Evolutionary conservation across 2,329 filamentous ascomycete genomes (phyloP), one percentile per base, ranked within the genome.

Genomic region (Tricladium varicosporioides): DNA sequence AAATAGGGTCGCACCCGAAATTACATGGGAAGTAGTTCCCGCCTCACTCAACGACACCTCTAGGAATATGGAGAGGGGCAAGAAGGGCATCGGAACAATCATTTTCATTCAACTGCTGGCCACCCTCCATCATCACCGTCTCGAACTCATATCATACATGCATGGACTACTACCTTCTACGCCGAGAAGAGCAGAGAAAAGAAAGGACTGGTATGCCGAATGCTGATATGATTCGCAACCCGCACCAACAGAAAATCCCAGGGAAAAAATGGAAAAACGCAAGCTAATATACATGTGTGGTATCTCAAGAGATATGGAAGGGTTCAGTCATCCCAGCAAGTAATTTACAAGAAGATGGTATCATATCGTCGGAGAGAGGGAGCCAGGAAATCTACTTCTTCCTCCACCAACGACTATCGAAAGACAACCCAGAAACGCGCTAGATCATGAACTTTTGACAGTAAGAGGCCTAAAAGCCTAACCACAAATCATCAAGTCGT

Each of bases 201-300:
- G 40, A 50, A 46, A 43, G 13, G 40, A 27, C 44, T 31, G 42
- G n/a, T 22, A 56, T 52, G 50, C 52, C 51, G 36, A 48, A 60
- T 56, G 51, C 59, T 54, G 42, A 36, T 43, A 36, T 52, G 49
- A 63, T 54, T 53, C 54, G 54, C 59, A 11, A 16, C 5, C 33
- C 56, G 18, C 45, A 32, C 52, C 43, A 54, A 58, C 57, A 50
- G 43, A 52, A 52, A 51, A 22, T 44, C 31, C 22, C 13, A 36
- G 15, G 15, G 32, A 52, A 57, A 44, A 50, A 27, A 40, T 31
- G 27, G 22, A 50, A 53, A 57, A 53, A 42, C 15, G 10, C 53
- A 52, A n/a, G 51, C 48, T 63, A 63, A 49, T 63, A 47, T 62
- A 66, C 64, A 65, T 53, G 60, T 27, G 56, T 64, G 61, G 63